A percentile compares a stretch with the other conserved stretches of the same genome.
Conservation (phyloP, 208 protist genomes). For the Leishmania mexicana region DNA sequence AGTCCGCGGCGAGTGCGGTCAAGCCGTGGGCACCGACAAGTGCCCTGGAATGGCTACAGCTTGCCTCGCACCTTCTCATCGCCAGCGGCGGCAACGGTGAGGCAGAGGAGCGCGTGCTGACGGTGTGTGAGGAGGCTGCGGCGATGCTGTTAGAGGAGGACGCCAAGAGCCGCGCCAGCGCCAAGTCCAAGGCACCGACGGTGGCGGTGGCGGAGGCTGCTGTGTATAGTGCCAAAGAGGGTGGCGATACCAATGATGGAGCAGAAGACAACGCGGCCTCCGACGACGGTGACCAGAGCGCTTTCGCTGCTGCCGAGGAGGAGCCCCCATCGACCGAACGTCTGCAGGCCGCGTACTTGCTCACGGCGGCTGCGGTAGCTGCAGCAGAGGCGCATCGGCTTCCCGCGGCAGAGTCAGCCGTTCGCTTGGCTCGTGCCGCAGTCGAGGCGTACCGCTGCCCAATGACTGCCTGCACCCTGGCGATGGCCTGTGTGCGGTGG, state of each 20-base stretch:
- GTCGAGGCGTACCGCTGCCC: conserved; percentile 38
- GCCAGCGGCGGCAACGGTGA: conserved; percentile 10
- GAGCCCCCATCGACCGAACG: conserved; percentile 22
- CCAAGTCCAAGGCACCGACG: conserved; percentile 12
- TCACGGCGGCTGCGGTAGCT: conserved; percentile 47
- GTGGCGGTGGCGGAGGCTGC: conserved; percentile 15
- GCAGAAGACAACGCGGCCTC: neutral
- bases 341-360: conserved; percentile 59
- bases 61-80: conserved; percentile 48
- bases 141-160: conserved; percentile 55
- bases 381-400: conserved; percentile 36
- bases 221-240: conserved; percentile 12
- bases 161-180: conserved; percentile 9
- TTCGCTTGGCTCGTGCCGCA: conserved; percentile 51
- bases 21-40: conserved; percentile 23
- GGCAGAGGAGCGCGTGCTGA: conserved; percentile 33
- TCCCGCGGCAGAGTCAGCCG: conserved; percentile 27
- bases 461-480: conserved; percentile 47
- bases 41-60: conserved; percentile 39
- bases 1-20: conserved; percentile 8
- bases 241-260: neutral
- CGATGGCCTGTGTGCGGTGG: conserved; percentile 39
- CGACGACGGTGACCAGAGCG: neutral
- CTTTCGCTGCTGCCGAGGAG: neutral
- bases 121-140: conserved; percentile 58